Evolutionary conservation across 257 asterid species (phyloP).

Genomic region (Solanum neorickii): DNA sequence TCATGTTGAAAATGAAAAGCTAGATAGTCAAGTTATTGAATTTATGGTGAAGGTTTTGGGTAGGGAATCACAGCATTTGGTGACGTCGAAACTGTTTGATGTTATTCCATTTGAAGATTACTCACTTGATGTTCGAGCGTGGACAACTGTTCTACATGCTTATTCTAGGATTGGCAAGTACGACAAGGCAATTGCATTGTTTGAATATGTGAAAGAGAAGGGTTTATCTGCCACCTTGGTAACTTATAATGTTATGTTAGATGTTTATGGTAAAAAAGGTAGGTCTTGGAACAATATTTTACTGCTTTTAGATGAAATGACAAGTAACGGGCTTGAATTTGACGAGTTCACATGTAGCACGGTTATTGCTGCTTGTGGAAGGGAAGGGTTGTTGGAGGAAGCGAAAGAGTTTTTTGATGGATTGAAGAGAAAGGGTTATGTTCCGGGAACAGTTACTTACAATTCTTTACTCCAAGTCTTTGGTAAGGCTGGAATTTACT

Average conservation of each 20-base stretch:
- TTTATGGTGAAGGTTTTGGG: conserved; percentile 78
- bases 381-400: conserved; percentile 81
- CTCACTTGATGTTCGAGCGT: conserved; percentile 64
- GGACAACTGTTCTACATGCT: conserved; percentile 73
- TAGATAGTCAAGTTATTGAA: conserved; percentile 75
- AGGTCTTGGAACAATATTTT: conserved; percentile 70
- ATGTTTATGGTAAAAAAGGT: conserved; percentile 79
- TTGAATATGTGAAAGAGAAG: conserved; percentile 49
- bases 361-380: conserved; percentile 85
- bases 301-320: conserved; percentile 72
- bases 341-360: conserved; percentile 98
- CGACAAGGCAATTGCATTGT: conserved; percentile 66
- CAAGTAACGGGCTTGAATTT: conserved; percentile 47
- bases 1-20: conserved; percentile 25
- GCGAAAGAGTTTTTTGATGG: conserved; percentile 69
- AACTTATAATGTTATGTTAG: conserved; percentile 91
- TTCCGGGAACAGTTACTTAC: conserved; percentile 75
- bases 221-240: conserved; percentile 56
- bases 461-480: conserved; percentile 81
- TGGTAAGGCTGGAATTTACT: conserved; percentile 76
- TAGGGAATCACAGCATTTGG: conserved; percentile 73
- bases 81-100: conserved; percentile 67
- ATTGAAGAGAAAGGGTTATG: conserved; percentile 56
- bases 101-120: conserved; percentile 51
- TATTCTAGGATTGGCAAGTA: conserved; percentile 81